Evolutionary conservation across 129 eudicot species (phyloP).

Genomic region (Chrysanthemum lavandulifolium): DNA sequence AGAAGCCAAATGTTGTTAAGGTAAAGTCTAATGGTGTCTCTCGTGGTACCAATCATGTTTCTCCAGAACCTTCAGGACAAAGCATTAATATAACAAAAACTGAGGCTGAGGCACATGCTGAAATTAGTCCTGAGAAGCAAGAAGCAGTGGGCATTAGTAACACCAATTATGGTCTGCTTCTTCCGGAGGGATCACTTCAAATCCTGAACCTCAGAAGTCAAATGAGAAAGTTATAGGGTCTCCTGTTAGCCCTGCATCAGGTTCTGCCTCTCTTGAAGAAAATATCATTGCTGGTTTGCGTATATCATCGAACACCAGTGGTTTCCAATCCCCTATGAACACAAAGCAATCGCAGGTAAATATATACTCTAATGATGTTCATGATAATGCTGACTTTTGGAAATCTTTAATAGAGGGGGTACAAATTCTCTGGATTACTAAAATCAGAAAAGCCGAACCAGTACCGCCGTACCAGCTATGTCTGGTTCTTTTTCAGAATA

Average conservation of each 20-base stretch:
- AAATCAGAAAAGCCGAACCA: neutral
- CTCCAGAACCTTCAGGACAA: constrained; percentile 43
- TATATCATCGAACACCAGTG: constrained; percentile 41
- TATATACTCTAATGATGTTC: constrained; percentile 5
- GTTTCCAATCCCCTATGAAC: constrained; percentile 41
- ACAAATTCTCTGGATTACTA: neutral
- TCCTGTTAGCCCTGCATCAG: constrained; percentile 51
- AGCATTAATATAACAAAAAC: constrained; percentile 32
- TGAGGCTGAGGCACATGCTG: constrained; percentile 37
- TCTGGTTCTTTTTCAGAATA: neutral
- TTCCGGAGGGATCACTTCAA: constrained; percentile 41
- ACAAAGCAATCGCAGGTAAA: constrained; percentile 52
- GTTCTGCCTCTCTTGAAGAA: constrained; percentile 42
- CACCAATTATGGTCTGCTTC: constrained; percentile 34
- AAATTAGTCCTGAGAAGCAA: constrained; percentile 45
- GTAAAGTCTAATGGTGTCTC: constrained; percentile 48
- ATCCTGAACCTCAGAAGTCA: constrained; percentile 56
- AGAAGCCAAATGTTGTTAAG: constrained; percentile 45
- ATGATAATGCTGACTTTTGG: neutral
- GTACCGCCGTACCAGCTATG: neutral
- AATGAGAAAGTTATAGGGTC: constrained; percentile 52
- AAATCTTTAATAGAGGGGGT: neutral
- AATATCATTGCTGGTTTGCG: constrained; percentile 34
- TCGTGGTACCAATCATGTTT: constrained; percentile 37
- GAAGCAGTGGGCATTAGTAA: constrained; percentile 49